These are phyloP conservation scores for Dalbergia oliveri DNA, from an alignment of 306 rosid genomes.

Conservation along the genomic window DNA sequence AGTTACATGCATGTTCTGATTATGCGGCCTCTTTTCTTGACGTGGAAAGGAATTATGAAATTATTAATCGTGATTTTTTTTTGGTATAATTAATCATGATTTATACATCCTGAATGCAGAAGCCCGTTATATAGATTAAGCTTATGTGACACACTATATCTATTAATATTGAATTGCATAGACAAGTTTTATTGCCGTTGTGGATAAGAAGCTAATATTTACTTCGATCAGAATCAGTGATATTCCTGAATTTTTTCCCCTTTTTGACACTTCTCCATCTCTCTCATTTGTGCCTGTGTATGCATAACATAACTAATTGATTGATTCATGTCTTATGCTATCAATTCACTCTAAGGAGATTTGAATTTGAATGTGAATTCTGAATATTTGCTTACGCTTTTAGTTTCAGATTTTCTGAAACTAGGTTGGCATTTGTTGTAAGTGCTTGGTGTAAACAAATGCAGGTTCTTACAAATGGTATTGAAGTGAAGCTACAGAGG, in stretches of 20 bases:
- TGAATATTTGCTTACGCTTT: background rate
- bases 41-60: background rate
- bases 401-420: background rate
- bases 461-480: slow-evolving; percentile 97
- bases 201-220: slow-evolving; percentile 7
- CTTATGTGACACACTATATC: background rate
- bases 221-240: background rate
- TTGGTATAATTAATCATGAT: background rate
- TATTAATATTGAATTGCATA: slow-evolving; percentile 11
- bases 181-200: background rate
- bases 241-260: background rate
- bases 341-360: slow-evolving; percentile 4
- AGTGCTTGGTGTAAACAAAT: slow-evolving; percentile 24
- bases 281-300: background rate
- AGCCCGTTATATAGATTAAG: background rate
- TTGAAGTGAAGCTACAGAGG: slow-evolving; percentile 96
- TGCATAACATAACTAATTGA: background rate
- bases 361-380: slow-evolving; percentile 24
- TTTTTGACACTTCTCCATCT: background rate
- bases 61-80: background rate
- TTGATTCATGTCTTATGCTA: background rate
- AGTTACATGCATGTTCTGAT: slow-evolving; percentile 32
- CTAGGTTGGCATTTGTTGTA: background rate
- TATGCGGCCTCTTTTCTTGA: background rate
- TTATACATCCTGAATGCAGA: background rate